phyloP scores from a whole-genome alignment of 148 eudicot species.

The Silene uniflora region DNA sequence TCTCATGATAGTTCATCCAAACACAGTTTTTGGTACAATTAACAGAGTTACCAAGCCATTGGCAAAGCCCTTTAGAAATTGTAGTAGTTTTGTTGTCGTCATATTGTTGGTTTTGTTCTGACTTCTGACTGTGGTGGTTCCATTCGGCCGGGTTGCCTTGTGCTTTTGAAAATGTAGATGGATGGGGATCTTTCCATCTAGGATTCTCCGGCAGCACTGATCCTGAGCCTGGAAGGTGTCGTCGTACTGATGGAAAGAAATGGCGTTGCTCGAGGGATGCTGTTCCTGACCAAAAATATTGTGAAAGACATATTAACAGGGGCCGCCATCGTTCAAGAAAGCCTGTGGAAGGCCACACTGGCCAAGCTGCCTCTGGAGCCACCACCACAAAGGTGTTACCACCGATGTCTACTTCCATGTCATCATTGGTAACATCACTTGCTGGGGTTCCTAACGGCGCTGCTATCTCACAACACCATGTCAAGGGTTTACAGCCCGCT shows the following conservation, averaged over 20 bases:
- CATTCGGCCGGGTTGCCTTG: background rate
- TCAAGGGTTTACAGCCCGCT: constrained; percentile 37
- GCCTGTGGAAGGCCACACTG: constrained; percentile 73
- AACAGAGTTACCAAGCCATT: too few relatives aligned
- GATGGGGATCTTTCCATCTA: constrained; percentile 81
- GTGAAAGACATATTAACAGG: constrained; percentile 86
- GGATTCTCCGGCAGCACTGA: constrained; percentile 74
- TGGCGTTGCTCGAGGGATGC: constrained; percentile 95
- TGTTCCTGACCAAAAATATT: constrained; percentile 82
- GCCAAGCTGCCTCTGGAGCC: constrained; percentile 71
- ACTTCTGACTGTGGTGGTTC: constrained; percentile 1
- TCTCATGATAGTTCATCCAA: too few relatives aligned
- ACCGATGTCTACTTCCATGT: constrained; percentile 41
- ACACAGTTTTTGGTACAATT: too few relatives aligned
- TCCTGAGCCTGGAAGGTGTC: constrained; percentile 89
- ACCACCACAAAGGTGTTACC: constrained; percentile 44
- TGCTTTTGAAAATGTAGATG: constrained; percentile 23
- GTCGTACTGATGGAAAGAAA: constrained; percentile 91
- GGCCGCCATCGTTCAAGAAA: constrained; percentile 99
- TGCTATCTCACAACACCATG: constrained; percentile 38
- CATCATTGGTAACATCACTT: constrained; percentile 44
- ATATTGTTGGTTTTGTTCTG: background rate
- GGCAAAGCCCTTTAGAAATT: too few relatives aligned
- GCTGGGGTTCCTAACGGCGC: constrained; percentile 39
- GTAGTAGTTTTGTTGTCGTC: background rate